These are phyloP conservation scores for Vitis hybrid DNA, from an alignment of 177 flowering plant genomes.

Conservation along the genomic window DNA sequence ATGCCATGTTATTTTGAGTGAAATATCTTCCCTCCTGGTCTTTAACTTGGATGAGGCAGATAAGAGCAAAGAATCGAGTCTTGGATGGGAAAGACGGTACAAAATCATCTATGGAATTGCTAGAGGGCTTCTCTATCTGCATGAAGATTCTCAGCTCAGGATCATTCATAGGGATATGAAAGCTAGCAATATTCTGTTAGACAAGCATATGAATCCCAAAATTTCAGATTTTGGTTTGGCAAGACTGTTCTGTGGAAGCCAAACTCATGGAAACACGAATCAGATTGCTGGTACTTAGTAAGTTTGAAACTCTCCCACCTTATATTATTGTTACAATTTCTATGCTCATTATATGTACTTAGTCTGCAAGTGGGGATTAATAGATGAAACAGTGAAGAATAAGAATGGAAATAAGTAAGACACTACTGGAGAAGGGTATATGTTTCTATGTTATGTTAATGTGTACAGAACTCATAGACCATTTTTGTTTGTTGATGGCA, in stretches of 20 bases:
- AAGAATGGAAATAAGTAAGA: no score
- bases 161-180: slow-evolving; percentile 18
- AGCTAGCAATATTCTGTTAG: slow-evolving; percentile 14
- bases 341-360: no score
- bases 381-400: no score
- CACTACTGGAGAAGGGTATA: no score
- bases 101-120: slow-evolving; percentile 21
- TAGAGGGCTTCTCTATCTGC: slow-evolving; percentile 18
- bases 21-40: neutral
- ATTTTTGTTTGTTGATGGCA: neutral
- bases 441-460: no score
- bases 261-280: slow-evolving; percentile 13
- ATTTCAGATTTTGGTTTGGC: slow-evolving; percentile 19
- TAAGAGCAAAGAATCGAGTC: neutral
- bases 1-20: no score
- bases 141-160: slow-evolving; percentile 23
- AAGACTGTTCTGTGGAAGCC: slow-evolving; percentile 10
- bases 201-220: slow-evolving; percentile 16
- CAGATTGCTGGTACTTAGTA: slow-evolving; percentile 16
- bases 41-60: slow-evolving; percentile 10
- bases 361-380: no score
- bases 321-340: no score
- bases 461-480: neutral
- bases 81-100: slow-evolving; percentile 19
- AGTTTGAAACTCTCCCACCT: neutral